Conservation (phyloP, 208 protist species). For the Porcisia hertigi region DNA sequence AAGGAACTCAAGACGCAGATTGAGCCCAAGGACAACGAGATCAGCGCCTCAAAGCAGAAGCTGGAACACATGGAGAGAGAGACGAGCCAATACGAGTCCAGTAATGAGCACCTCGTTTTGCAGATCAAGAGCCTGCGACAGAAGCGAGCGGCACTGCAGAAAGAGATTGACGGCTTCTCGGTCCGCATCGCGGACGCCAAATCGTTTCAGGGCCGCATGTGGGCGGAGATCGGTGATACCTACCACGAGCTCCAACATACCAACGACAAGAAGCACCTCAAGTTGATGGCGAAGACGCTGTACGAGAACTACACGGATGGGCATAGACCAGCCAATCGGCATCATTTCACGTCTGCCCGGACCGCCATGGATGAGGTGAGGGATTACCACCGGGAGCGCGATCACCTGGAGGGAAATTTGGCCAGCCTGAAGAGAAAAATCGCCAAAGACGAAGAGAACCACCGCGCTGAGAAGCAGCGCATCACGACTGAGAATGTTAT, state of each 20-base stretch:
- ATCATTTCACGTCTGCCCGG: constrained; percentile 51
- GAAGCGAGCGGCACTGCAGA: constrained; percentile 93
- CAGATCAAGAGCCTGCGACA: constrained; percentile 92
- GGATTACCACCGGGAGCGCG: constrained; percentile 95
- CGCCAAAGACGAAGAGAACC: constrained; percentile 93
- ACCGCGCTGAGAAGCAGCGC: constrained; percentile 85
- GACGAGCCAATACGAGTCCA: constrained; percentile 92
- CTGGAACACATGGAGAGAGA: constrained; percentile 95
- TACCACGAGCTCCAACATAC: constrained; percentile 40
- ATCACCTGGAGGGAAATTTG: constrained; percentile 95
- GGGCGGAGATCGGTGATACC: constrained; percentile 86
- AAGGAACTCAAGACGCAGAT: constrained; percentile 98
- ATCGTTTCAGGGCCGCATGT: constrained; percentile 86
- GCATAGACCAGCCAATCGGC: constrained; percentile 30
- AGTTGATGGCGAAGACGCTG: constrained; percentile 92
- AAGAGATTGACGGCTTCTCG: constrained; percentile 85
- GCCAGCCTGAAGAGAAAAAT: constrained; percentile 93
- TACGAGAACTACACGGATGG: constrained; percentile 89
- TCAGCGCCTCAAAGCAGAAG: constrained; percentile 92
- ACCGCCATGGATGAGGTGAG: constrained; percentile 91
- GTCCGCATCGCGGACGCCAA: constrained; percentile 74
- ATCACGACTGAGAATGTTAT: constrained; percentile 96
- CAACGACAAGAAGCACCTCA: constrained; percentile 72
- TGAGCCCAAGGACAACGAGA: constrained; percentile 96
- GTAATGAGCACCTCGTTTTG: constrained; percentile 92